Evolutionary conservation across 2,329 filamentous ascomycete genomes (phyloP), one percentile per base, ranked within the genome.

Genomic region (Fusarium sp.): DNA sequence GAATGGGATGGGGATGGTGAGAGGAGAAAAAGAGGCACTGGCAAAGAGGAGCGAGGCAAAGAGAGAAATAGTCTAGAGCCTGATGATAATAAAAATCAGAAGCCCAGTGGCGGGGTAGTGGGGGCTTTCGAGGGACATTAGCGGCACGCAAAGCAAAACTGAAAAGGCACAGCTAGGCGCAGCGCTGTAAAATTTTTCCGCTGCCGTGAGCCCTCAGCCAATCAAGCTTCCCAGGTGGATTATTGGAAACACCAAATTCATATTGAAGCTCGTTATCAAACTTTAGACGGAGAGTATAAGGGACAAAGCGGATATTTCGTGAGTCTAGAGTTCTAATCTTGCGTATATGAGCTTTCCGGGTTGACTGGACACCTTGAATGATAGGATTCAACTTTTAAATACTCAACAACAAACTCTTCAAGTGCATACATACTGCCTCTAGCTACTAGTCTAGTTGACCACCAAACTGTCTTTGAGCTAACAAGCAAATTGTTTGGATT

Each of bases 61-160:
- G 53, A 54, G 38, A 61, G 54, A 68, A 54, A 61, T 40, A 23
- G 23, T 23, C 23, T 23, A 70, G 63, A 72, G 69, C 49, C 71
- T 73, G 69, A 62, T 69, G 66, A 65, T 63, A 69, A 74, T 67
- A 67, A 73, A 75, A 75, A 67, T 74, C 68, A 57, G 69, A 71
- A 62, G 61, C 70, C 42, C 60, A 70, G 71, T 71, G 71, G 73
- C 61, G 67, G 65, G 71, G 67, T 62, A 62, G 54, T 59, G 74
- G 67, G 72, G 71, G 68, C 65, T 23, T 23, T 44, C 60, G 57
- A 28, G 51, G 47, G 42, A 49, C 59, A 65, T 65, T 65, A 65
- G 62, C 60, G 52, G 59, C 57, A 57, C 49, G 49, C 46, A 60
- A 23, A 23, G 23, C 23, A 23, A 23, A 38, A 60, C 28, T 59